Base-by-base conservation (phyloP, 257 asterid genomes). In the Solanum sejunctum region DNA sequence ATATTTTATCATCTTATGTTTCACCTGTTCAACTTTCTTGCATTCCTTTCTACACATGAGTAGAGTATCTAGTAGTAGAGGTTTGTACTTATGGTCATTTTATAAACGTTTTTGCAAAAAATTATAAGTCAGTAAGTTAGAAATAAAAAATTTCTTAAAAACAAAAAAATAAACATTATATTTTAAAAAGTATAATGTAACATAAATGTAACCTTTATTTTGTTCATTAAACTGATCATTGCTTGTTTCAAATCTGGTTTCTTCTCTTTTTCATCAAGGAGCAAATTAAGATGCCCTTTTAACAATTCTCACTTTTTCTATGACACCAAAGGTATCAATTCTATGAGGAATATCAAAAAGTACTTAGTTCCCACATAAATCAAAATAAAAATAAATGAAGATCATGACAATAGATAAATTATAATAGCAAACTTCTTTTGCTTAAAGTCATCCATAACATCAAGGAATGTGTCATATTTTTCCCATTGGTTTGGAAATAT, bases 401-500 rank as follows among this genome's bases (percentile, higher is more conserved):
- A 56, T 45, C 47, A 2, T 26, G 16, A 63, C 17, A 61, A 63
- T 77, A 57, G 61, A 72, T 69, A 26, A 63, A 63, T 63, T 63
- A 86, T 56, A 80, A 39, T 21, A n/a, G 84, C 79, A 56, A 86
- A 96, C 98, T 98, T 95, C 91, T 95, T 96, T 43, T 93, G 97
- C 96, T 93, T 96, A 85, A 96, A 96, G 87, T 95, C 97, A 83
- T 94, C 95, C 98, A 96, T 93, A 84, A 94, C 98, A 86, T 93
- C 97, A 85, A 96, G 99, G 88, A 96, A 96, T 90, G 88, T 89
- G 82, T 96, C 98, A 86, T 96, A 96, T 85, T 93, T 96, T 85
- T 95, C 97, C 84, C 92, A 91, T 90, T 95, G 97, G 87, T 93
- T 95, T 84, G 92, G 95, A 83, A 96, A 95, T 96, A 93, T 93